phyloP scores from a whole-genome alignment of 2,329 filamentous ascomycete genomes.

The Sporothrix protearum region DNA sequence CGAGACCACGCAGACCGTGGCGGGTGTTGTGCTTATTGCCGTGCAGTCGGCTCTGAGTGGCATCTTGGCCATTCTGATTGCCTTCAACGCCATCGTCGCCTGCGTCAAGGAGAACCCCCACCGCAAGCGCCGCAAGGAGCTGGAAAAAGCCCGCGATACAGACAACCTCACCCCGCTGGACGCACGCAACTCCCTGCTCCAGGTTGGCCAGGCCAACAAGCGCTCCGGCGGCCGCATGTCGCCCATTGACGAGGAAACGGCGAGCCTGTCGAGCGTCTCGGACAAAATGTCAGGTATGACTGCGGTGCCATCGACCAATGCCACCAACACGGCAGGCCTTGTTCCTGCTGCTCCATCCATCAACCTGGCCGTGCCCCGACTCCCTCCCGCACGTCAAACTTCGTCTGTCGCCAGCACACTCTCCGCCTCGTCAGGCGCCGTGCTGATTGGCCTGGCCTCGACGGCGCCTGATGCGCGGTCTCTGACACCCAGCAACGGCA shows the following conservation, averaged over 20 bases:
- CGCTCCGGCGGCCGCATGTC: conserved; percentile 33
- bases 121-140: conserved; percentile 79
- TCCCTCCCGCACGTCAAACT: conserved; percentile 14
- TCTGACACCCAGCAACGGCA: neutral
- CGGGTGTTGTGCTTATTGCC: conserved; percentile 88
- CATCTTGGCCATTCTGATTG: conserved; percentile 79
- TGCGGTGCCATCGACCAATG: neutral
- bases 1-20: conserved; percentile 90
- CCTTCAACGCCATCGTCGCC: conserved; percentile 79
- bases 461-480: neutral
- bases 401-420: conserved; percentile 10
- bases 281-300: neutral
- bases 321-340: neutral
- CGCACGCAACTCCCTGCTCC: conserved; percentile 77
- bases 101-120: conserved; percentile 88
- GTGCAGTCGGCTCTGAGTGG: conserved; percentile 82
- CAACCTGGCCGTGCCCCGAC: neutral
- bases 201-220: conserved; percentile 49
- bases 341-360: neutral
- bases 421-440: conserved; percentile 13
- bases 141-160: conserved; percentile 73
- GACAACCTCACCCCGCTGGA: conserved; percentile 84
- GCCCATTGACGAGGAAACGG: neutral
- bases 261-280: neutral
- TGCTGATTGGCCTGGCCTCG: conserved; percentile 20